A percentile compares a stretch with the other conserved stretches of the same genome.
Evolutionary conservation across 495 filamentous ascomycete genomes (phyloP).

Genomic region (Mytilinidion resinicola): DNA sequence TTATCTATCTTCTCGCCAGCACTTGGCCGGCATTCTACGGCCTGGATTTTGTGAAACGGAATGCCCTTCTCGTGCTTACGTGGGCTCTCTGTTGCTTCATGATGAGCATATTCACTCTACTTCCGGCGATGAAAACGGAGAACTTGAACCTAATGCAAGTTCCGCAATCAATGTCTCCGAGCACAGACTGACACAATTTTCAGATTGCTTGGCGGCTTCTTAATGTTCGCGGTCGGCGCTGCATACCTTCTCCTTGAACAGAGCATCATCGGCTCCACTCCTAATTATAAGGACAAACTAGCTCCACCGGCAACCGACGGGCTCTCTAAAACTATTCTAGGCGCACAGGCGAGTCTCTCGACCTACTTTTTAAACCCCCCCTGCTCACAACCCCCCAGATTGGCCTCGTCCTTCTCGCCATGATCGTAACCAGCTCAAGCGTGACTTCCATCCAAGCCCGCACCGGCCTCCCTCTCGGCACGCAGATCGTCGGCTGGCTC

Average conservation of each 20-base stretch:
- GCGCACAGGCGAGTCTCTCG: conserved; percentile 30
- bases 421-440: conserved; percentile 80
- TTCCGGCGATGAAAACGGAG: conserved; percentile 82
- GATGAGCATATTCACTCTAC: conserved; percentile 87
- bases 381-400: conserved; percentile 43
- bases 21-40: conserved; percentile 79
- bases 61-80: conserved; percentile 55
- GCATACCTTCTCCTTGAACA: conserved; percentile 81
- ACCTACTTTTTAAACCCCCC: background rate
- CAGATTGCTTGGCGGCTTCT: conserved; percentile 65
- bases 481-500: conserved; percentile 80
- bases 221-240: conserved; percentile 75
- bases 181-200: background rate
- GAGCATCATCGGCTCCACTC: conserved; percentile 47
- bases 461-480: conserved; percentile 79
- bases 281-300: conserved; percentile 13
- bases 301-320: conserved; percentile 20
- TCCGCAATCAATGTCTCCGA: too few species aligned
- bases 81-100: conserved; percentile 72
- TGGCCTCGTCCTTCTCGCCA: conserved; percentile 77
- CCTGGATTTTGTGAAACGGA: conserved; percentile 57
- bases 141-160: conserved; percentile 70
- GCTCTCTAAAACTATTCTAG: conserved; percentile 31
- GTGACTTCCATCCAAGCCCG: conserved; percentile 77
- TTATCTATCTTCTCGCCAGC: conserved; percentile 66